These are phyloP conservation scores for Psilocybe cyanescens DNA, from an alignment of 768 basidiomycete species.

Conservation along the genomic window DNA sequence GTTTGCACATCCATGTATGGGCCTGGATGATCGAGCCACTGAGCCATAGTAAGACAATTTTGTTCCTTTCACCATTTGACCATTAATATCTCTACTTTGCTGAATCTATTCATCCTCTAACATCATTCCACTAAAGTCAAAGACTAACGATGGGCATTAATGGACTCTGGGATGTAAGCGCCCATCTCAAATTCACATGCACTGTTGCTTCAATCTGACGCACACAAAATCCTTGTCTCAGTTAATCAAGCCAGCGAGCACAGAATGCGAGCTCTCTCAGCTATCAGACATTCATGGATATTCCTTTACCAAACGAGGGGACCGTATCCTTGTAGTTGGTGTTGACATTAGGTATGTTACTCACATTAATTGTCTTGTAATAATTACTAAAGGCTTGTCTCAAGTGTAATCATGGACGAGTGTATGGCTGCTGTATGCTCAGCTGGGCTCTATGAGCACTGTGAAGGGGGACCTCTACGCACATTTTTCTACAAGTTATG, in stretches of 20 bases:
- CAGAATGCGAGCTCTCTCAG: not conserved
- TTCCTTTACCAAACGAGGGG: too few species aligned
- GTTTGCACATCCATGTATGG: too few species aligned
- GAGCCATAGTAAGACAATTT: too few species aligned
- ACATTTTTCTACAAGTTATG: slow-evolving; percentile 12
- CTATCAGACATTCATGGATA: too few species aligned
- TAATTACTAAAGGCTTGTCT: not conserved
- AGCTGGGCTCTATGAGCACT: not conserved
- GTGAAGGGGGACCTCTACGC: not conserved
- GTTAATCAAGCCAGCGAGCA: not conserved
- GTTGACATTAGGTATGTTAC: slow-evolving; percentile 10
- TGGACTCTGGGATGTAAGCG: slow-evolving; percentile 6
- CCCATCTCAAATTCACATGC: too few species aligned
- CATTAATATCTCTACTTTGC: too few species aligned
- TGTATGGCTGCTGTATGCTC: not conserved
- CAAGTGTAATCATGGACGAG: slow-evolving; percentile 8
- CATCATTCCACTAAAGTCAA: too few species aligned
- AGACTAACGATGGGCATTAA: slow-evolving; percentile 3
- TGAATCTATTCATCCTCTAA: too few species aligned
- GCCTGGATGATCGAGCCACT: too few species aligned
- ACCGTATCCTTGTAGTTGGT: not conserved
- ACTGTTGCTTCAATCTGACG: not conserved
- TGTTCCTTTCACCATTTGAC: too few species aligned
- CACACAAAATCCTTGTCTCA: not conserved
- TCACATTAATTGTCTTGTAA: not conserved